phyloP scores from a whole-genome alignment of 208 protist species.

The Entamoeba dispar region DNA sequence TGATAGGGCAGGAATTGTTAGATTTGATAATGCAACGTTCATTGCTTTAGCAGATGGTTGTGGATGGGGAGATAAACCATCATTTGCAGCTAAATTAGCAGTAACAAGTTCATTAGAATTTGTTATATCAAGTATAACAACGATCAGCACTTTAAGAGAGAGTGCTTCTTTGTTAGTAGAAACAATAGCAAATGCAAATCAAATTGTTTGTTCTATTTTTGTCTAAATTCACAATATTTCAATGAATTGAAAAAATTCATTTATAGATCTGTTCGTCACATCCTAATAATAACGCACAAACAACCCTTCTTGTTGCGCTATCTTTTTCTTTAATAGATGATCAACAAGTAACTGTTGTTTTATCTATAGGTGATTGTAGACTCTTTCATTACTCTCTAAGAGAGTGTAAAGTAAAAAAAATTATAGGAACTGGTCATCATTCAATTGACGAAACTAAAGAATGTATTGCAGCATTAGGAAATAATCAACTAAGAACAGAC shows the following conservation, averaged over 20 bases:
- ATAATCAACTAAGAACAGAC: neutral
- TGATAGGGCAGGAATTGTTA: neutral
- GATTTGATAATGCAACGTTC: neutral
- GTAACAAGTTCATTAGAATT: neutral
- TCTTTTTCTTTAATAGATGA: neutral
- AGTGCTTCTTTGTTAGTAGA: too few relatives aligned
- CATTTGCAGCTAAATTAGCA: neutral
- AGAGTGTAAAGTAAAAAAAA: neutral
- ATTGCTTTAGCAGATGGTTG: neutral
- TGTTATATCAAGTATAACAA: too few relatives aligned
- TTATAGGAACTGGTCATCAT: neutral
- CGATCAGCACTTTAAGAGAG: too few relatives aligned
- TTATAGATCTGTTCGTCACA: too few relatives aligned
- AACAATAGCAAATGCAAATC: too few relatives aligned
- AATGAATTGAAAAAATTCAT: too few relatives aligned
- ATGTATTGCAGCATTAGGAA: neutral
- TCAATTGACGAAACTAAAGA: neutral
- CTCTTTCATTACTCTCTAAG: neutral
- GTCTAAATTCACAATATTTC: too few relatives aligned
- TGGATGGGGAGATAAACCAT: neutral
- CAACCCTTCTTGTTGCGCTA: neutral
- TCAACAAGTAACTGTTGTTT: neutral
- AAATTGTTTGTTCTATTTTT: too few relatives aligned
- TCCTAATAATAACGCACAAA: too few relatives aligned
- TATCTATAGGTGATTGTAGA: neutral